Conservation (phyloP, 2,329 filamentous ascomycete genomes). For the Epichloe hybrida region DNA sequence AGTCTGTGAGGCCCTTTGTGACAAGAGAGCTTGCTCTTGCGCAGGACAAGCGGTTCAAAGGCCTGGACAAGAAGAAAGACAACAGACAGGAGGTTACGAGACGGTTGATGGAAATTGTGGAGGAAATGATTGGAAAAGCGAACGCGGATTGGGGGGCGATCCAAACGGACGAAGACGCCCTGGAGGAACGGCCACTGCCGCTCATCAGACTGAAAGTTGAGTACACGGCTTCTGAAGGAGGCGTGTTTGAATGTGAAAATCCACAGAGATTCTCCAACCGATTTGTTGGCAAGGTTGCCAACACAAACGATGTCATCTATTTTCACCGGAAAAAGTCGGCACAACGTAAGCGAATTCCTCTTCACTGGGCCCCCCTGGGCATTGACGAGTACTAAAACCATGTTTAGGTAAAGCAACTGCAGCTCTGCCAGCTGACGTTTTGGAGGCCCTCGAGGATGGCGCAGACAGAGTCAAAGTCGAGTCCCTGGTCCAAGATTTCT, state of each 20-base stretch:
- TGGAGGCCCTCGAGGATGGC: constrained; percentile 34
- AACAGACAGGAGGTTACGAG: constrained; percentile 71
- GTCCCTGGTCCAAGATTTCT: constrained; percentile 74
- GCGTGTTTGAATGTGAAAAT: constrained; percentile 82
- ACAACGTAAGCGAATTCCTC: constrained; percentile 14
- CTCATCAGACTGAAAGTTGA: constrained; percentile 85
- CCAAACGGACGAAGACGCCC: constrained; percentile 51
- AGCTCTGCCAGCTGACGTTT: constrained; percentile 49
- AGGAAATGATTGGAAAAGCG: constrained; percentile 78
- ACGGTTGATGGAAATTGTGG: constrained; percentile 62
- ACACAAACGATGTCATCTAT: constrained; percentile 84
- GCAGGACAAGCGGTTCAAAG: constrained; percentile 62
- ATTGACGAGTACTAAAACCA: constrained; percentile 4
- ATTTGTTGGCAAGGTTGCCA: constrained; percentile 82
- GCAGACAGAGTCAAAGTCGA: constrained; percentile 72
- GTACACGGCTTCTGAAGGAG: constrained; percentile 71
- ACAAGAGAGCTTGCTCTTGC: constrained; percentile 69
- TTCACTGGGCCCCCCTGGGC: no score
- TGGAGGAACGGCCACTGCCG: constrained; percentile 56
- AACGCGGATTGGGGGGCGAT: constrained; percentile 65
- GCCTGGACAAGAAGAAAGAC: constrained; percentile 66
- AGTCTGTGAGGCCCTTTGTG: constrained; percentile 81
- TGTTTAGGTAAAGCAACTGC: constrained; percentile 18
- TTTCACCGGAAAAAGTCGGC: constrained; percentile 81
- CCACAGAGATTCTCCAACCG: constrained; percentile 91